A percentile compares a stretch with the other conserved stretches of the same genome.
These are phyloP conservation scores for Arthrobotrys entomopaga DNA, from an alignment of 2,329 filamentous ascomycete species.

Conservation along the genomic window DNA sequence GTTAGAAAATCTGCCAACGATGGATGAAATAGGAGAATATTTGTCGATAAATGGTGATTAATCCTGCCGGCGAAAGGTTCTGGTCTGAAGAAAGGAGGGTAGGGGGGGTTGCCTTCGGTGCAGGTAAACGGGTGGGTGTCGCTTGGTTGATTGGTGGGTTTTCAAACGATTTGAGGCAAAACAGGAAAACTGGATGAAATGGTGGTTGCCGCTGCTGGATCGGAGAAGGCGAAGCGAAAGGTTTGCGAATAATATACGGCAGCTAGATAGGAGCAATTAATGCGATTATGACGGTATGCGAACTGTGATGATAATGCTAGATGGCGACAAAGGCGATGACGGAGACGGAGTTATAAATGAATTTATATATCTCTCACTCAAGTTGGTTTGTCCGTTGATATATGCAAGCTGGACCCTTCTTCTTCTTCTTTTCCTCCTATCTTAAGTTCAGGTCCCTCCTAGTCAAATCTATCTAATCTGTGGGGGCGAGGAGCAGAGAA, in stretches of 20 bases:
- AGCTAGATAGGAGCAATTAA: background rate
- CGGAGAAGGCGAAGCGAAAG: constrained; percentile 2
- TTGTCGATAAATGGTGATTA: background rate
- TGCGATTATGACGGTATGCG: background rate
- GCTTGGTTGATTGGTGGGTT: constrained; percentile 48
- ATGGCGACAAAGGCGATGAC: background rate
- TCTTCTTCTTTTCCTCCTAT: background rate
- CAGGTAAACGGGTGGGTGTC: constrained; percentile 10
- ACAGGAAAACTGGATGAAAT: constrained; percentile 1
- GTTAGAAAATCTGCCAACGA: background rate
- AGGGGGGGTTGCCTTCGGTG: constrained; percentile 23
- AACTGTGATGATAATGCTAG: background rate
- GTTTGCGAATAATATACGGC: background rate
- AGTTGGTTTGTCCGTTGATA: too few species aligned
- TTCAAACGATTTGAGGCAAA: constrained; percentile 36
- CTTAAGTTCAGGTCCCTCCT: too few species aligned
- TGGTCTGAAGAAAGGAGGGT: constrained; percentile 10
- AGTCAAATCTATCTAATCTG: background rate
- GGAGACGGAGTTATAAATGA: background rate
- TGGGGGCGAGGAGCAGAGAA: constrained; percentile 16
- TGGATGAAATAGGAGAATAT: background rate
- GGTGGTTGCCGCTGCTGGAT: too few species aligned
- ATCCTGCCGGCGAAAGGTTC: constrained; percentile 3
- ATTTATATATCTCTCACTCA: background rate
- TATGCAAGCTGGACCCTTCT: constrained; percentile 1